These are phyloP conservation scores for Penicillium verhagenii DNA, from an alignment of 495 filamentous ascomycete genomes.

Conservation along the genomic window DNA sequence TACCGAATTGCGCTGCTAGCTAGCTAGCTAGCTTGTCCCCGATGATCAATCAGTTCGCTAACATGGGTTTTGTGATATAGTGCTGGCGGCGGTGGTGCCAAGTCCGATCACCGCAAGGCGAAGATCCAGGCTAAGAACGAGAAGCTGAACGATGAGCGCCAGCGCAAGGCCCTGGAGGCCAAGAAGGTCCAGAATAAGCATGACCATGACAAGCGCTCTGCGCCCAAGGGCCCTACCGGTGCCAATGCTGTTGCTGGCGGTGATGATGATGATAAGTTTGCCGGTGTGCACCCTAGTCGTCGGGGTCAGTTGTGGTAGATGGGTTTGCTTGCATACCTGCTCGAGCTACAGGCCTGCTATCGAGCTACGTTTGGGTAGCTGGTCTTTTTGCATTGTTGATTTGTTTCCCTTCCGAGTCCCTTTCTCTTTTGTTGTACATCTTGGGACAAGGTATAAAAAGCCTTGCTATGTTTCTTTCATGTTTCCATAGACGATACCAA, in stretches of 20 bases:
- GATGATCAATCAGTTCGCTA: not conserved
- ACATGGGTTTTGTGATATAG: conserved; percentile 11
- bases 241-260: conserved; percentile 24
- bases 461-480: conserved; percentile 7
- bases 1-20: not conserved
- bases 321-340: not conserved
- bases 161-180: conserved; percentile 52
- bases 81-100: conserved; percentile 76
- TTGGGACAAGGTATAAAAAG: conserved; percentile 9
- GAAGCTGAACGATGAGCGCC: conserved; percentile 80
- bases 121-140: conserved; percentile 86
- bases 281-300: conserved; percentile 60
- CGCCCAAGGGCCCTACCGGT: conserved; percentile 14
- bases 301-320: conserved; percentile 43
- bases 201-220: conserved; percentile 21
- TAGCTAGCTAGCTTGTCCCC: too few species aligned
- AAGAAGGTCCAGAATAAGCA: conserved; percentile 46
- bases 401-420: not conserved
- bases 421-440: conserved; percentile 10
- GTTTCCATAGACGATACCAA: conserved; percentile 21
- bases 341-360: too few species aligned
- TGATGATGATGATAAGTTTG: conserved; percentile 32
- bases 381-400: not conserved
- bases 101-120: conserved; percentile 62
- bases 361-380: not conserved